Base-by-base conservation (phyloP, 164 flowering plant species). In the Tetrastigma voinierianum region DNA sequence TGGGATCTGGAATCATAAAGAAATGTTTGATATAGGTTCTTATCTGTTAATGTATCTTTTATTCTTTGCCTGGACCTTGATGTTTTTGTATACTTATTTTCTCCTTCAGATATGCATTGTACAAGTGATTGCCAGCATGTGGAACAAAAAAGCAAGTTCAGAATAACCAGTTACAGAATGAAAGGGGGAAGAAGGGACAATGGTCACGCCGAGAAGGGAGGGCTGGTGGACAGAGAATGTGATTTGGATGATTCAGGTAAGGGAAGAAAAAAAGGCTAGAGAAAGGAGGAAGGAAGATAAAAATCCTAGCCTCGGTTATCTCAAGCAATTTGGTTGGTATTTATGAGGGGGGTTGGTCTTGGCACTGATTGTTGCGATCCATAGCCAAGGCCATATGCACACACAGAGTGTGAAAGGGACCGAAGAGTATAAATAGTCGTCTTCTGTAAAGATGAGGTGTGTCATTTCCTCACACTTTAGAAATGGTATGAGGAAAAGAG, bases 371-470 rank as follows among this genome's bases (percentile, higher is more conserved):
- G 11, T 12, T 20, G 46, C 52, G 52, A 32, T 57, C 61, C 46
- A 17, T 10, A 59, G n/a, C 13, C 25, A 16, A 23, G 16, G 67
- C 48, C 47, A 12, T 58, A 2, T 32, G 0, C 18, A 8, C n/a
- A 49, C 19, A 43, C 13, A 40, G 10, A 66, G 13, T 23, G 1
- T 6, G 18, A 25, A 49, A 58, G 49, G 49, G 9, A 19, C 18
- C 3, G 2, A 59, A n/a, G 57, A 60, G 47, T 61, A 46, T 54
- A 54, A 55, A 46, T 54, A 54, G 46, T 23, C 52, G 52, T 51
- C 44, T 46, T 61, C 12, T 61, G 66, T 54, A 61, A 61, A 61
- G 54, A 23, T 61, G 23, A 46, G 66, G 65, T 61, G 48, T 67
- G 64, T 12, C 45, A 1, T 65, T 65, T 55, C 21, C 21, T 49